Percentiles rank a stretch among this genome's conserved stretches.
These are phyloP conservation scores for Trichoderma guizhouense DNA, from an alignment of 2,329 filamentous ascomycete genomes.

Conservation along the genomic window DNA sequence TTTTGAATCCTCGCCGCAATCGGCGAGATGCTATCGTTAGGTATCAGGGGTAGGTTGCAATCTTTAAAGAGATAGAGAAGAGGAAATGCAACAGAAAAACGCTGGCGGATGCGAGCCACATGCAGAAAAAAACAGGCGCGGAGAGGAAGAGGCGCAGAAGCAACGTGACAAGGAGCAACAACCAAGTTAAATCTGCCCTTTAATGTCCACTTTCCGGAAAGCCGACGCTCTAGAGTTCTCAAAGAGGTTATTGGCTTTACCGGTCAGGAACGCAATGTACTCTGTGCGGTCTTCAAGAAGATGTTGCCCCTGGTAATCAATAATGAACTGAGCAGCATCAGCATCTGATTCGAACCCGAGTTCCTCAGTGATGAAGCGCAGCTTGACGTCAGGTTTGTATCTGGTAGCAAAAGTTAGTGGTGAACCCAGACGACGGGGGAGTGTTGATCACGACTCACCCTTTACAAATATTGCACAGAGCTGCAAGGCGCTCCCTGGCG, in stretches of 20 bases:
- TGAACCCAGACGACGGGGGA: not conserved
- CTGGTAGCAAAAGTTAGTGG: conserved; percentile 55
- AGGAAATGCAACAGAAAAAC: not conserved
- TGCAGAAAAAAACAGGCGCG: not conserved
- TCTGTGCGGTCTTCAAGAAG: conserved; percentile 75
- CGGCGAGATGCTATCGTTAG: conserved; percentile 1
- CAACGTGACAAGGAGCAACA: conserved; percentile 15
- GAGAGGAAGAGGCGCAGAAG: not conserved
- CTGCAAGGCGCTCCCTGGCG: conserved; percentile 84
- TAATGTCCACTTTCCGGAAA: conserved; percentile 89
- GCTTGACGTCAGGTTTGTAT: conserved; percentile 85
- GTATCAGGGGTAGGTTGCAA: not conserved
- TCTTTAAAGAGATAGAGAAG: not conserved
- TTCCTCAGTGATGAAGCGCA: conserved; percentile 92
- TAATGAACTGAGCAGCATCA: conserved; percentile 86
- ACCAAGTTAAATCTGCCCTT: conserved; percentile 78
- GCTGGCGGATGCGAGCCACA: not conserved
- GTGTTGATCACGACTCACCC: conserved; percentile 60
- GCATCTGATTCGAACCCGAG: conserved; percentile 91
- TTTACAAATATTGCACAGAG: conserved; percentile 89
- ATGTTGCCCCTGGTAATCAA: conserved; percentile 71
- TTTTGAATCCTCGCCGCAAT: not conserved
- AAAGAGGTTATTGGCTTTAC: conserved; percentile 70
- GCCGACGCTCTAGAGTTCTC: conserved; percentile 69
- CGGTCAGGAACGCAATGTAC: conserved; percentile 68